phyloP scores from a whole-genome alignment of 768 basidiomycete species.

The Tulasnella sp. region DNA sequence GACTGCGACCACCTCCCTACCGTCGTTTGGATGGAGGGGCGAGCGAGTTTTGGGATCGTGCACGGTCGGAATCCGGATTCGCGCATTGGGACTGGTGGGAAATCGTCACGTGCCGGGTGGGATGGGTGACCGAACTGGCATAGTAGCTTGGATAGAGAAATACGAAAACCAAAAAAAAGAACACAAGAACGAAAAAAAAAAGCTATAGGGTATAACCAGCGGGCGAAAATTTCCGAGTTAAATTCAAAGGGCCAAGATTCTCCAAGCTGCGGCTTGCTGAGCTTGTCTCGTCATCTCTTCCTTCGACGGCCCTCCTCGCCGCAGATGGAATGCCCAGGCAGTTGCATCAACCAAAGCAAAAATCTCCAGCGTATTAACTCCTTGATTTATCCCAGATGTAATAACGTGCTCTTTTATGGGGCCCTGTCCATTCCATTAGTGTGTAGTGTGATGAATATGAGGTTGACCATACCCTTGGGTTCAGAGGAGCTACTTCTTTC shows the following conservation, averaged over 20 bases:
- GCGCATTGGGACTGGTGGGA: neutral
- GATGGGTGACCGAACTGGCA: too few species aligned
- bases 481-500: neutral
- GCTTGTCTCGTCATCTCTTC: neutral
- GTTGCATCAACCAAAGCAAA: neutral
- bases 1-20: neutral
- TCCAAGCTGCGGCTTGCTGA: neutral
- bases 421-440: neutral
- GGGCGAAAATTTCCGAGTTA: too few species aligned
- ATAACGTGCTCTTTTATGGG: neutral
- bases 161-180: too few species aligned
- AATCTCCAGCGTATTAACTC: conserved; percentile 1
- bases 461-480: neutral
- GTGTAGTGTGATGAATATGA: neutral
- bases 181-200: too few species aligned
- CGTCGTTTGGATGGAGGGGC: neutral
- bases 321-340: neutral
- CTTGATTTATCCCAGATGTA: neutral
- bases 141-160: too few species aligned
- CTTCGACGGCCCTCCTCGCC: neutral
- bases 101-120: neutral
- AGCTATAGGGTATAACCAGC: neutral
- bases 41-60: neutral
- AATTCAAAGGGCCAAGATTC: neutral
- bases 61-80: neutral